Percentiles rank a stretch among this genome's conserved stretches.
Conservation (phyloP, 2,329 filamentous ascomycete genomes). For the Bipolaris oryzae region DNA sequence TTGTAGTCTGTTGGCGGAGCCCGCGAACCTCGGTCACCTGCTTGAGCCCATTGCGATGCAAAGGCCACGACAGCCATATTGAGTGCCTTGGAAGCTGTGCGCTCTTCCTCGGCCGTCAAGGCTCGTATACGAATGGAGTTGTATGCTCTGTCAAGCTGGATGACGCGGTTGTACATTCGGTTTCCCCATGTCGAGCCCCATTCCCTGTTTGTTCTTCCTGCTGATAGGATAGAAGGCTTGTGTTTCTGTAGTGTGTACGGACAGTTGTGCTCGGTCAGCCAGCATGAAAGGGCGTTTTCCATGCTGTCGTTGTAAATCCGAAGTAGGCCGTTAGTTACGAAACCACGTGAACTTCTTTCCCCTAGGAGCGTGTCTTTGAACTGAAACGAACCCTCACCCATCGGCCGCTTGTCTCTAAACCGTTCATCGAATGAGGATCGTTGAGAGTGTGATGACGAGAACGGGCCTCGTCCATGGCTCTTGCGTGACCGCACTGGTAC, state of each 20-base stretch:
- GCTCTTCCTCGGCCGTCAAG: conserved; percentile 47
- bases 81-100: conserved; percentile 52
- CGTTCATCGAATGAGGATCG: not conserved
- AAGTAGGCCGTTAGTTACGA: conserved; percentile 53
- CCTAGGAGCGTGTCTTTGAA: conserved; percentile 41
- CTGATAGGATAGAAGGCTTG: conserved; percentile 28
- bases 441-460: not conserved
- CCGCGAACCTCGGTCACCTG: conserved; percentile 26
- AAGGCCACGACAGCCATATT: conserved; percentile 59
- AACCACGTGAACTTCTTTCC: conserved; percentile 1
- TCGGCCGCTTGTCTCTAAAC: not conserved
- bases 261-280: conserved; percentile 61
- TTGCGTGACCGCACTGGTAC: not conserved
- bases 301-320: conserved; percentile 61
- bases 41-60: conserved; percentile 56
- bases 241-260: conserved; percentile 49
- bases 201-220: conserved; percentile 45
- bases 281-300: conserved; percentile 60
- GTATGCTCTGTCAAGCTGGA: conserved; percentile 52
- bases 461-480: not conserved
- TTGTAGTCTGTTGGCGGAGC: conserved; percentile 21
- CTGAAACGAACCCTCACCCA: conserved; percentile 24
- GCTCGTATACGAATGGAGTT: conserved; percentile 46
- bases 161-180: conserved; percentile 56
- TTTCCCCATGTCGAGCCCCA: conserved; percentile 48